These are phyloP conservation scores for Furcasterigmium furcatum DNA, from an alignment of 2,329 filamentous ascomycete genomes.

Conservation along the genomic window DNA sequence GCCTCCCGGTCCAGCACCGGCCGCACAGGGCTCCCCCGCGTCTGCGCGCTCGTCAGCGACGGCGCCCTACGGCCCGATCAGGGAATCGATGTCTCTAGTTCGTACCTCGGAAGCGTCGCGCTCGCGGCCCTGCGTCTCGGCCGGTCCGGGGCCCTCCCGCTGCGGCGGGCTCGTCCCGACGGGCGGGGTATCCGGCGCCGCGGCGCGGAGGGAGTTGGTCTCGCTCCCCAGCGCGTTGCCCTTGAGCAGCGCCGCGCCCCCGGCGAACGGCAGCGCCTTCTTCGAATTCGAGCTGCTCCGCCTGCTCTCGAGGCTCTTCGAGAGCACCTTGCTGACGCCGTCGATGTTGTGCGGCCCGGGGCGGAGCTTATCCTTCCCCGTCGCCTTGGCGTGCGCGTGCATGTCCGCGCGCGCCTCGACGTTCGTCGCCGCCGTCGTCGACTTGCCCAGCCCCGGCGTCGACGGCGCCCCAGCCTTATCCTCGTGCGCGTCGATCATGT, in stretches of 20 bases:
- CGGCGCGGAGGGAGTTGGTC: constrained; percentile 54
- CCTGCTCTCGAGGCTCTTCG: constrained; percentile 86
- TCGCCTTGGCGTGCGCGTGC: constrained; percentile 42
- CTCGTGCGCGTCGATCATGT: constrained; percentile 88
- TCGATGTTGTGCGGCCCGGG: constrained; percentile 58
- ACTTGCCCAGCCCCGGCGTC: constrained; percentile 90
- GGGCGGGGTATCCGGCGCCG: constrained; percentile 38
- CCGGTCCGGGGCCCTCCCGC: constrained; percentile 5
- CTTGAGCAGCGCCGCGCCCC: constrained; percentile 34
- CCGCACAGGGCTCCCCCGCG: constrained; percentile 2
- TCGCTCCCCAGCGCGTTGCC: constrained; percentile 54
- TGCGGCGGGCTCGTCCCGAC: constrained; percentile 34
- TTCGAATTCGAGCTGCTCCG: constrained; percentile 85
- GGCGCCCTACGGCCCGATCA: constrained; percentile 43
- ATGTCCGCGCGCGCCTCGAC: constrained; percentile 82
- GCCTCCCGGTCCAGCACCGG: constrained; percentile 34
- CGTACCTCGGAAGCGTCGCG: constrained; percentile 47
- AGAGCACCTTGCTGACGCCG: constrained; percentile 73
- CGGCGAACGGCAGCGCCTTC: constrained; percentile 61
- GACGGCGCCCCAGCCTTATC: constrained; percentile 88
- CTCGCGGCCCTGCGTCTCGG: constrained; percentile 14
- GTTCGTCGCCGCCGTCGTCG: constrained; percentile 82
- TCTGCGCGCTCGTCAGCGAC: constrained; percentile 23
- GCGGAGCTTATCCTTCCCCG: constrained; percentile 39
- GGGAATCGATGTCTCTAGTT: constrained; percentile 39